These are phyloP conservation scores for Eremochloa ophiuroides DNA, from an alignment of 176 grass and related monocot species.

Conservation along the genomic window DNA sequence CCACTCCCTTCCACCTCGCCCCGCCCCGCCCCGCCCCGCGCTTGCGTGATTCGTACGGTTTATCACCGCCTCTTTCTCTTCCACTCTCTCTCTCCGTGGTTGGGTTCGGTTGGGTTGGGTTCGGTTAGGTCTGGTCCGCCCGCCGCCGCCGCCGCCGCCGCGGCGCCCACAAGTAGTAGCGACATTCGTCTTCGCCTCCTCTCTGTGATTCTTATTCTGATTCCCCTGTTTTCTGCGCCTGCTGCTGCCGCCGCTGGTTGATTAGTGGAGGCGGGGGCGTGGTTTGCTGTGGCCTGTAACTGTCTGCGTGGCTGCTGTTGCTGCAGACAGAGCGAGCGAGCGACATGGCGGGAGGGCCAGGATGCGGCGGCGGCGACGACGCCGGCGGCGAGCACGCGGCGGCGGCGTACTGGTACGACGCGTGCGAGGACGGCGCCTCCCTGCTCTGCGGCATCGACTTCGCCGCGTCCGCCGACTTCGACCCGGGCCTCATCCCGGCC, in stretches of 20 bases:
- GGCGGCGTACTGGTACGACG: conserved; percentile 84
- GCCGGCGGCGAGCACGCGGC: conserved; percentile 38
- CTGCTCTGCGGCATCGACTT: conserved; percentile 76
- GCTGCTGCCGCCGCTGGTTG: neutral
- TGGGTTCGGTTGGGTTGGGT: neutral
- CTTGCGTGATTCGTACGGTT: conserved; percentile 95
- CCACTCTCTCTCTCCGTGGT: conserved; percentile 43
- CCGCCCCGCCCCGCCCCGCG: neutral
- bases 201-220: conserved; percentile 8
- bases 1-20: neutral
- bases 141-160: neutral
- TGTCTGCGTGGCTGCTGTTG: neutral
- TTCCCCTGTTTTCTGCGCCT: neutral
- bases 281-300: conserved; percentile 3
- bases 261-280: neutral
- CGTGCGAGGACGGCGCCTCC: conserved; percentile 65
- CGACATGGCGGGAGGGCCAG: conserved; percentile 31
- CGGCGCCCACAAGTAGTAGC: conserved; percentile 30
- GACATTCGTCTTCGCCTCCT: conserved; percentile 37
- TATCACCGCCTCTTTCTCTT: conserved; percentile 89
- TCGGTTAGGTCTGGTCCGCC: neutral
- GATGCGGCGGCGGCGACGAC: conserved; percentile 22
- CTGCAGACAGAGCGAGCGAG: conserved; percentile 23
- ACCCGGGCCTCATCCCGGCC: conserved; percentile 53
- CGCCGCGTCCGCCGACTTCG: conserved; percentile 57